Evolutionary conservation across 1,284 basidiomycete species (phyloP), one percentile per base, ranked within the genome.

Genomic region (Neotropicomus parvogracilis): DNA sequence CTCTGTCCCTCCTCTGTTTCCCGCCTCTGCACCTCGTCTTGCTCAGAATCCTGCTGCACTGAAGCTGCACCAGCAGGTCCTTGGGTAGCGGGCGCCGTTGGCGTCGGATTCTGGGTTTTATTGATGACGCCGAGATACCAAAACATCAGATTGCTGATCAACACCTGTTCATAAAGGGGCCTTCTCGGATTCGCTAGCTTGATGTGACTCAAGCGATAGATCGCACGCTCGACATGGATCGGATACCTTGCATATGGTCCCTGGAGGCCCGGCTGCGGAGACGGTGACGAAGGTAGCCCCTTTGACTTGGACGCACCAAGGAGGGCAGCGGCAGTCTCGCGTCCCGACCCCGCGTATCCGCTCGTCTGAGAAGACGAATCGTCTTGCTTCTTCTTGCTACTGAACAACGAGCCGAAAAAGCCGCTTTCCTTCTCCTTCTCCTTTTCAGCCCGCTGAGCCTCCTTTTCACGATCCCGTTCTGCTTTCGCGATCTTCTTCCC

Each of bases 121-220:
- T 98, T 97, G 70, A 99, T 97, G 55, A 99, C 83, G n/a, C 92
- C 91, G 33, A 99, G 78, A 67, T 99, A 99, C 95, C 95, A 99
- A 76, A 99, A 99, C 95, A 98, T 99, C 58, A 99, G 77, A 68
- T 99, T 99, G 61, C 93, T 97, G 68, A 99, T 99, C 53, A 99
- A 73, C 42, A 99, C 95, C 69, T 99, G 95, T 72, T 99, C 97
- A 62, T 97, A 98, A 14, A 99, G 75, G 16, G 97, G 94, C 36
- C 95, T 78, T 44, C 97, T 79, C 10, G 95, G 95, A 68, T 99
- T 98, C 20, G 97, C 95, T 37, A 99, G 77, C 71, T 99, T 99
- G 76, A 99, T 98, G 65, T 99, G 95, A 65, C 90, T 94, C 43
- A 99, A 74, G 44, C 95, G 79, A 70, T 99, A 99, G 44, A 99